Percentiles rank a stretch among this genome's conserved stretches.
Evolutionary conservation across 2,329 filamentous ascomycete genomes (phyloP).

Genomic region (Paracoccidioides brasiliensis): DNA sequence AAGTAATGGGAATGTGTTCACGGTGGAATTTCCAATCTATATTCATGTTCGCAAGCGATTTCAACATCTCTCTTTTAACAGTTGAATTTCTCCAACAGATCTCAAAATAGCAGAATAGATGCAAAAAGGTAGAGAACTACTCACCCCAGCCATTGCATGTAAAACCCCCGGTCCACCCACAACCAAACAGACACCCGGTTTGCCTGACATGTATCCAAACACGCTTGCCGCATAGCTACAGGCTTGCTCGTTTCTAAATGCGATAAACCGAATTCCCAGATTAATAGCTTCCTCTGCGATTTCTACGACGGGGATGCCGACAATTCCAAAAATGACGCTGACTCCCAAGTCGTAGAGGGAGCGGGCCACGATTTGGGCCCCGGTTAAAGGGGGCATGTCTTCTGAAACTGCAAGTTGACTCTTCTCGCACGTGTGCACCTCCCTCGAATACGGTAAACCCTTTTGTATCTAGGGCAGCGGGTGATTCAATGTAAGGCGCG

Average conservation of each 20-base stretch:
- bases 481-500: not conserved
- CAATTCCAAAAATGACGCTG: slow-evolving; percentile 40
- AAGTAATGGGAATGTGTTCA: slow-evolving; percentile 44
- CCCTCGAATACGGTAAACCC: not conserved
- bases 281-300: slow-evolving; percentile 46
- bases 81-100: not conserved
- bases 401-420: not conserved
- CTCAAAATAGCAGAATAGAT: not conserved
- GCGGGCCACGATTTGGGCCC: slow-evolving; percentile 37
- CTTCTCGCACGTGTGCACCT: not conserved
- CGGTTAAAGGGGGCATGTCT: slow-evolving; percentile 16
- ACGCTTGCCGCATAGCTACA: slow-evolving; percentile 45
- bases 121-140: slow-evolving; percentile 19
- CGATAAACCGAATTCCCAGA: slow-evolving; percentile 45
- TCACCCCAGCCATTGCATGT: slow-evolving; percentile 44
- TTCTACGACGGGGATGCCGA: slow-evolving; percentile 44
- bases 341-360: slow-evolving; percentile 38
- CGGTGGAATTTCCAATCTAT: slow-evolving; percentile 38
- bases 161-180: slow-evolving; percentile 47
- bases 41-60: not conserved
- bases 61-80: not conserved
- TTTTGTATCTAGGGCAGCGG: not conserved
- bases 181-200: slow-evolving; percentile 44
- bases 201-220: slow-evolving; percentile 46
- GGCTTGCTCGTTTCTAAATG: slow-evolving; percentile 47